Base-by-base conservation (phyloP, 805 yeast genomes). In the Candida wancherniae region DNA sequence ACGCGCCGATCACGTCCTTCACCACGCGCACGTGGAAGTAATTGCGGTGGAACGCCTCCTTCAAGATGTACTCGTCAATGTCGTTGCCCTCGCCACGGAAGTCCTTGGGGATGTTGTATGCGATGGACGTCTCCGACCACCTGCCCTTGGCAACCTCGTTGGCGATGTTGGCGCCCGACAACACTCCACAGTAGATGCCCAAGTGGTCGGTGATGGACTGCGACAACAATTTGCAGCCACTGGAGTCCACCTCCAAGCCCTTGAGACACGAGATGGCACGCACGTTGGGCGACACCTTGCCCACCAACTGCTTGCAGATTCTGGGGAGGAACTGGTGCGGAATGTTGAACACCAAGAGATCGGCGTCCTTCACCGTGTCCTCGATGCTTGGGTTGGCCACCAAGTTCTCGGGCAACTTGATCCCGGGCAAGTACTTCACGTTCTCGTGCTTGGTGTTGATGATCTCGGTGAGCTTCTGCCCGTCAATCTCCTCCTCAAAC, bases 91-190 rank as follows among this genome's bases (percentile, higher is more conserved):
- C 49, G 30, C 71, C 71, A 36, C 56, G 39, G 48, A 55, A 65
- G 44, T 64, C 67, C 2, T 33, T 29, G 3, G 71, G 71, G 13
- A 52, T 30, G 32, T 50, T 55, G 51, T 66, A 66, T 26, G 69
- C 71, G 16, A 66, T 58, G 12, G 71, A 61, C 25, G 71, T 64
- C 48, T 66, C 71, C 33, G 70, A 63, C 71, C 71, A 66, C 40
- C 63, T 61, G 42, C 61, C 57, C 47, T 63, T 55, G 37, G 71
- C 71, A 17, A 66, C 69, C 47, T 66, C 71, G 15, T 61, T 60
- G 35, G 71, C 71, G 35, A 66, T 55, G 47, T 66, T 66, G 34
- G 71, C 71, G n/a, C 71, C 71, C n/a, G 67, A 59, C 30, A 66
- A 52, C 5, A 63, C 70, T 33, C 71, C 71, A 42, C 71, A 66